Conservation (phyloP, 768 basidiomycete genomes). For the Boletus subcaerulescens region DNA sequence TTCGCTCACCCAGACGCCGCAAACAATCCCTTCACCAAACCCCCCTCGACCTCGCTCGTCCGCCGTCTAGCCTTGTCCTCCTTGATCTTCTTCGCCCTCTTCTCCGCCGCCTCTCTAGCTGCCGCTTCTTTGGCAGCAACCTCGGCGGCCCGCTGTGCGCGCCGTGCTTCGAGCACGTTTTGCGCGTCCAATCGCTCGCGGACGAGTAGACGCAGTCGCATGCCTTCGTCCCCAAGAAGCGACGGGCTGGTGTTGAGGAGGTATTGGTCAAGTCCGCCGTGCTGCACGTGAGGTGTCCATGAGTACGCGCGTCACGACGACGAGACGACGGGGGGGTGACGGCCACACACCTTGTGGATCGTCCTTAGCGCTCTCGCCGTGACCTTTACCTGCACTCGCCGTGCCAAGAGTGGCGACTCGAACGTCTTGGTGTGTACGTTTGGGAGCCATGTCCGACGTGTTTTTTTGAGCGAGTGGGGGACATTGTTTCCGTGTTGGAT, state of each 20-base stretch:
- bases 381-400: constrained; percentile 61
- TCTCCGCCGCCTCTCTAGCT: constrained; percentile 5
- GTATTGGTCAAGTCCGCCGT: constrained; percentile 73
- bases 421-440: constrained; percentile 80
- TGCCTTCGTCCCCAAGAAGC: constrained; percentile 39
- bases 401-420: constrained; percentile 60
- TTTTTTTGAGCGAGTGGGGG: constrained; percentile 85
- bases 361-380: constrained; percentile 76
- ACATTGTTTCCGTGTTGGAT: constrained; percentile 87
- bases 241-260: constrained; percentile 46
- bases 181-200: constrained; percentile 29
- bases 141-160: constrained; percentile 19
- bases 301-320: no score
- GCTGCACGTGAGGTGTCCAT: constrained; percentile 31
- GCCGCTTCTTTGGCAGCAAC: constrained; percentile 15
- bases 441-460: constrained; percentile 83
- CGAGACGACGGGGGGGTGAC: no score
- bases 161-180: constrained; percentile 18
- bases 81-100: constrained; percentile 4
- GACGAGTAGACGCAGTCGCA: constrained; percentile 44
- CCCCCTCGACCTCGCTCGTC: constrained; percentile 1
- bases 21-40: constrained; percentile 19
- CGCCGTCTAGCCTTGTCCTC: constrained; percentile 5
- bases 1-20: constrained; percentile 7
- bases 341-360: constrained; percentile 67